Percentiles rank a stretch among this genome's conserved stretches.
Evolutionary conservation across 768 basidiomycete genomes (phyloP).

Genomic region (Trametes maxima): DNA sequence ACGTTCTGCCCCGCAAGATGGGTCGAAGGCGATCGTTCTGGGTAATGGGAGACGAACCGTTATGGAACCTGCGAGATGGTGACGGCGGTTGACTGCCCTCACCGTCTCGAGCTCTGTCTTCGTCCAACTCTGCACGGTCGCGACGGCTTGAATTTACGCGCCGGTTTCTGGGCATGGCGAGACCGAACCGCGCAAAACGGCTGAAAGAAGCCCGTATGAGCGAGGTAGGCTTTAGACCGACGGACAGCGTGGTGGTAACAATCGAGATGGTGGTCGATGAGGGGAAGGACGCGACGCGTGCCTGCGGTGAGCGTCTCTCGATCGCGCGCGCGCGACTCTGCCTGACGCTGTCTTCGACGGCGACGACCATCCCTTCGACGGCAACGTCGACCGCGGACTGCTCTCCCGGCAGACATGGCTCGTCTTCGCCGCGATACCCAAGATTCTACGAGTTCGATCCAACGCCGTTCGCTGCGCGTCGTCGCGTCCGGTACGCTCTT

Average conservation of each 20-base stretch:
- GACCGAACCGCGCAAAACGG: no score
- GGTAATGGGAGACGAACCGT: conserved; percentile 9
- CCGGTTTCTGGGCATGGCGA: no score
- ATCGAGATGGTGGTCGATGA: no score
- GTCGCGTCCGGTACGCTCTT: conserved; percentile 83
- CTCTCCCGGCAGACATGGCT: conserved; percentile 25
- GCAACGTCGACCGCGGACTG: conserved; percentile 4
- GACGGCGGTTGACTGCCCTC: conserved; percentile 14
- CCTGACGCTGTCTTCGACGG: conserved; percentile 14
- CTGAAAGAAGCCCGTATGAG: no score
- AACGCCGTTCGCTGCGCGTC: conserved; percentile 56
- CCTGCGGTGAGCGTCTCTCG: neutral
- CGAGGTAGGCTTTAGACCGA: no score
- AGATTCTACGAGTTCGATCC: conserved; percentile 20
- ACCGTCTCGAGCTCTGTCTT: conserved; percentile 8
- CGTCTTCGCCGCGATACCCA: conserved; percentile 33
- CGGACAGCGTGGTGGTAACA: no score
- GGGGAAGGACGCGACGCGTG: no score
- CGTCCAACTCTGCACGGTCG: neutral
- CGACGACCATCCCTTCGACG: conserved; percentile 8
- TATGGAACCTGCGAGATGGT: conserved; percentile 1
- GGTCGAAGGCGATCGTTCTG: conserved; percentile 1
- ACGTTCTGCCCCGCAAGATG: conserved; percentile 4
- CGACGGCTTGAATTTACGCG: neutral
- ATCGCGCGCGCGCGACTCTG: neutral